These are phyloP conservation scores for Microbotryum violaceum DNA, from an alignment of 1,284 basidiomycete species.

Conservation along the genomic window DNA sequence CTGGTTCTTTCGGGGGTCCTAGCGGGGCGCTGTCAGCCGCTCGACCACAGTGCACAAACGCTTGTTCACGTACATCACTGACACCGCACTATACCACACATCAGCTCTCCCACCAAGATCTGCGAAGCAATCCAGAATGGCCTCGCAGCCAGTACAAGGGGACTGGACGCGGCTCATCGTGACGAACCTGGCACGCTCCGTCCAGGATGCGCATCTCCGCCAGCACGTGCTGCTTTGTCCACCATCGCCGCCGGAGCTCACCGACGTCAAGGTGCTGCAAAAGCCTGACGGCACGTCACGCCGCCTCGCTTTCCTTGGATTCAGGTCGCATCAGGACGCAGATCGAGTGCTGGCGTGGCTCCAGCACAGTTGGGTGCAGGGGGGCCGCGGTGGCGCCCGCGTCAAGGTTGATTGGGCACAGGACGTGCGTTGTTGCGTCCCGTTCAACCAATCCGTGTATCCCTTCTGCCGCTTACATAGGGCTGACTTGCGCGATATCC, in stretches of 20 bases:
- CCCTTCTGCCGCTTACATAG: neutral
- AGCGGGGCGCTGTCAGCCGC: too few relatives aligned
- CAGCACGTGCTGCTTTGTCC: constrained; percentile 57
- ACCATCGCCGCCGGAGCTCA: constrained; percentile 51
- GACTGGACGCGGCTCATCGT: constrained; percentile 65
- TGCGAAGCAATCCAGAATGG: too few relatives aligned
- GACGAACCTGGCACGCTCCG: constrained; percentile 73
- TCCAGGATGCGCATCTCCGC: constrained; percentile 59
- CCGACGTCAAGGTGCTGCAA: constrained; percentile 76
- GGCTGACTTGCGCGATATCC: neutral
- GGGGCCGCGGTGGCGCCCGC: constrained; percentile 59
- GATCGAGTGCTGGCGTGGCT: constrained; percentile 71
- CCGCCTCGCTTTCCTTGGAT: constrained; percentile 88
- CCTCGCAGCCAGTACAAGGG: too few relatives aligned
- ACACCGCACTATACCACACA: too few relatives aligned
- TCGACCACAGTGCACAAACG: too few relatives aligned
- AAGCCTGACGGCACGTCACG: constrained; percentile 72
- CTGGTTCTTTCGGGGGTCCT: too few relatives aligned
- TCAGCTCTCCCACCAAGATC: too few relatives aligned
- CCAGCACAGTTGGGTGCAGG: constrained; percentile 58
- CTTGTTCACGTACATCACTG: too few relatives aligned
- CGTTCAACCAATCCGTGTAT: neutral
- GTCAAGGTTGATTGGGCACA: constrained; percentile 66
- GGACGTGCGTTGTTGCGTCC: constrained; percentile 48
- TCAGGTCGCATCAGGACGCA: constrained; percentile 72